These are phyloP conservation scores for Carex sylvatica DNA, from an alignment of 202 grass and related monocot species.

Conservation along the genomic window DNA sequence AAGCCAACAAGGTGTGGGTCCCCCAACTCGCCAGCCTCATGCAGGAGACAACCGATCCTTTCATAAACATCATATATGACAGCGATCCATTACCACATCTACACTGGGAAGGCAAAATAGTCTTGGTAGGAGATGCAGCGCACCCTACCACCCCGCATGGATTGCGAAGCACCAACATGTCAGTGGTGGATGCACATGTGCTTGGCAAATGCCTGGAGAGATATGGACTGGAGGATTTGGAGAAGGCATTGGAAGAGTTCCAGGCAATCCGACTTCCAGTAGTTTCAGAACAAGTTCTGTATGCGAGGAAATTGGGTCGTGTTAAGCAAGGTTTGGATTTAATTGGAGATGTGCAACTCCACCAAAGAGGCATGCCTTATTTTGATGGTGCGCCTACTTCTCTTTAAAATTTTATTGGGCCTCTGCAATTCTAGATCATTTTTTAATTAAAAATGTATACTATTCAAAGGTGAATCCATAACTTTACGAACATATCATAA, in stretches of 20 bases:
- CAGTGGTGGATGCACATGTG: constrained; percentile 48
- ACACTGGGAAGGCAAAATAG: constrained; percentile 52
- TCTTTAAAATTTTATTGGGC: constrained; percentile 13
- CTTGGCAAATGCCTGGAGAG: constrained; percentile 56
- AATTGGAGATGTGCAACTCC: constrained; percentile 23
- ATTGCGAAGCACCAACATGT: constrained; percentile 93
- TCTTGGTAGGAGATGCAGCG: constrained; percentile 68
- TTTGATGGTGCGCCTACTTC: constrained; percentile 36
- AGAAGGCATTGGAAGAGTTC: constrained; percentile 43
- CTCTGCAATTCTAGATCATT: neutral
- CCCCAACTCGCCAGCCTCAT: constrained; percentile 62
- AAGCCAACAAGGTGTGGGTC: constrained; percentile 58
- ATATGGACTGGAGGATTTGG: constrained; percentile 5
- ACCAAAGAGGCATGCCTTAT: constrained; percentile 69
- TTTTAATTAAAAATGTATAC: neutral
- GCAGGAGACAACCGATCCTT: constrained; percentile 59
- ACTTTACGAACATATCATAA: neutral
- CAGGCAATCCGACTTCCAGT: constrained; percentile 54
- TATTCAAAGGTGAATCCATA: neutral
- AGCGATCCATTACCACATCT: constrained; percentile 47
- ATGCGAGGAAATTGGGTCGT: constrained; percentile 59
- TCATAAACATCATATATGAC: constrained; percentile 85
- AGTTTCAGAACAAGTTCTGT: constrained; percentile 45
- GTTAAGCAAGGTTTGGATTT: constrained; percentile 56
- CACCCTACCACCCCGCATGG: constrained; percentile 88